A percentile compares a stretch with the other conserved stretches of the same genome.
Conservation (phyloP, 2,329 filamentous ascomycete species). For the Chrysoporthe puriensis region DNA sequence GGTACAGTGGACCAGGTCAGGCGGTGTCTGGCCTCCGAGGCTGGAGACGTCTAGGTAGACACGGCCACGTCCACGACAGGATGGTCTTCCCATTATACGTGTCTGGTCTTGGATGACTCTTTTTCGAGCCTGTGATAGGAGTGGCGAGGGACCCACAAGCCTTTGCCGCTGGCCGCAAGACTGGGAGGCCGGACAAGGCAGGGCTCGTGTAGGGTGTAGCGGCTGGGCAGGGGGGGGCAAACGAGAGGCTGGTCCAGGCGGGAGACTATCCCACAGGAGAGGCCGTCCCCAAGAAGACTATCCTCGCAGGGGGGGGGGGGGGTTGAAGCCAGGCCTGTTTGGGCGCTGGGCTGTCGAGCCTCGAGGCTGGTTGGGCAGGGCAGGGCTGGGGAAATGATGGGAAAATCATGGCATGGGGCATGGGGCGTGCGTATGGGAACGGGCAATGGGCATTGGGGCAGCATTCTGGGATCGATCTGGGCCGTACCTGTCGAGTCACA, state of each 20-base stretch:
- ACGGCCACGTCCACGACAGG: constrained; percentile 24
- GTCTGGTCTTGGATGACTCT: constrained; percentile 34
- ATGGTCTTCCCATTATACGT: constrained; percentile 26
- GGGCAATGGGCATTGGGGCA: constrained; percentile 7
- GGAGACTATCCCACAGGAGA: neutral
- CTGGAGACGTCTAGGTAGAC: constrained; percentile 28
- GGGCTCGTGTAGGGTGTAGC: constrained; percentile 3
- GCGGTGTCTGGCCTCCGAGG: constrained; percentile 27
- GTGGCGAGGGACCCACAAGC: constrained; percentile 28
- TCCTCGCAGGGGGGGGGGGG: neutral
- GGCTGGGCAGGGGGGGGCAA: constrained; percentile 1
- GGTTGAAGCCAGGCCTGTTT: neutral
- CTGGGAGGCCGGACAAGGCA: constrained; percentile 13
- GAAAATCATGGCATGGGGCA: neutral
- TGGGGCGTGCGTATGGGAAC: neutral
- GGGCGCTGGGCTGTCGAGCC: neutral
- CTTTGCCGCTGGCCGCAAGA: constrained; percentile 28
- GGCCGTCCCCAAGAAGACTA: neutral
- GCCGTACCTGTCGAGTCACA: constrained; percentile 21
- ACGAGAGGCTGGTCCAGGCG: constrained; percentile 14
- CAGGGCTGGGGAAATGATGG: neutral
- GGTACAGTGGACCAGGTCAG: constrained; percentile 10
- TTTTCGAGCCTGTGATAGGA: constrained; percentile 27
- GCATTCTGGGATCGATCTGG: neutral
- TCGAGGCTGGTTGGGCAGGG: neutral